Percentiles rank a stretch among this genome's conserved stretches.
These are phyloP conservation scores for Podospora pseudoanserina DNA, from an alignment of 495 filamentous ascomycete genomes.

Conservation along the genomic window DNA sequence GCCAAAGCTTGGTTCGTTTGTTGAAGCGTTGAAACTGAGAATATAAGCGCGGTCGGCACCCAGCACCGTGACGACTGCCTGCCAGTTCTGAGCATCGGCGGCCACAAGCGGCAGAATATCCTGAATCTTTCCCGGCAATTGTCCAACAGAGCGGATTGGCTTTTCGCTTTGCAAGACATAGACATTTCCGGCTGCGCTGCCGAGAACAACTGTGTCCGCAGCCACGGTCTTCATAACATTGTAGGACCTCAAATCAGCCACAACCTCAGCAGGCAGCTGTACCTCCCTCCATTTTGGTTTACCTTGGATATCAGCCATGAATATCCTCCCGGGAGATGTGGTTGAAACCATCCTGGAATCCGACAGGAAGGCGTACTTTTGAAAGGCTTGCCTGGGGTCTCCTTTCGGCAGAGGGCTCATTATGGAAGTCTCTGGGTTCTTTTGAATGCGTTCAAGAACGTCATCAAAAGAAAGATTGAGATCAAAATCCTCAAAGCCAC, in stretches of 20 bases:
- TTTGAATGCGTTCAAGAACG: conserved; percentile 11
- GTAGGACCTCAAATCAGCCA: conserved; percentile 40
- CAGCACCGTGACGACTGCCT: conserved; percentile 24
- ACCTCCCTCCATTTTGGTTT: conserved; percentile 41
- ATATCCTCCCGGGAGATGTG: conserved; percentile 57
- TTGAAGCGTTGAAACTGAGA: conserved; percentile 16
- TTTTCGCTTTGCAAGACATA: conserved; percentile 42
- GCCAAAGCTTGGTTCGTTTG: conserved; percentile 4
- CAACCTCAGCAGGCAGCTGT: conserved; percentile 28
- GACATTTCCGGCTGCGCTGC: conserved; percentile 50
- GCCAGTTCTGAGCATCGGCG: conserved; percentile 10
- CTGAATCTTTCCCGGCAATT: conserved; percentile 49
- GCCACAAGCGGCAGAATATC: conserved; percentile 40
- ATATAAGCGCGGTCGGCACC: conserved; percentile 22
- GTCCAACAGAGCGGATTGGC: conserved; percentile 28
- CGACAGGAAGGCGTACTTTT: conserved; percentile 63
- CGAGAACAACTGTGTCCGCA: conserved; percentile 46
- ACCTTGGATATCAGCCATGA: conserved; percentile 44
- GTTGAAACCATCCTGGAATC: conserved; percentile 54
- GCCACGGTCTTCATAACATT: conserved; percentile 40
- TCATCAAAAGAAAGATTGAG: conserved; percentile 23
- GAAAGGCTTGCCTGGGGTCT: conserved; percentile 48
- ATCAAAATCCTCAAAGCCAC: conserved; percentile 15
- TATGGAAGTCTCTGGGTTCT: not conserved
- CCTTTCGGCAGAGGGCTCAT: not conserved